Conservation (phyloP, 2,329 filamentous ascomycete species). For the Niveomyces coronatus region DNA sequence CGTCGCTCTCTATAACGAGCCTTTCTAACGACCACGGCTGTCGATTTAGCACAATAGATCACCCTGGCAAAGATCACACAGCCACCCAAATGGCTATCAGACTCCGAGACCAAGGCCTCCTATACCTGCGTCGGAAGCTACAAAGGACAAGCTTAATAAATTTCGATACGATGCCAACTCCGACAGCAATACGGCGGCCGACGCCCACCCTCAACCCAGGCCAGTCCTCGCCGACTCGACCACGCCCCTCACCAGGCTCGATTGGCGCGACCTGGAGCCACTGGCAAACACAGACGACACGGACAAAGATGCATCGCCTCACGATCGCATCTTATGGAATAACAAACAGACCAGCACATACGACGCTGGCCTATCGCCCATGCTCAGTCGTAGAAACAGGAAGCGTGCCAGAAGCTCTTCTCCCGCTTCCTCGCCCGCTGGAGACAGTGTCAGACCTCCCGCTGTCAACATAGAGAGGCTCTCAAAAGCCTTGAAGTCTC, state of each 20-base stretch:
- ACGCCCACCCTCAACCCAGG: conserved; percentile 6
- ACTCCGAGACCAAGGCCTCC: conserved; percentile 27
- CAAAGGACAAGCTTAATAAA: conserved; percentile 51
- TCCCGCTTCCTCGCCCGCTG: conserved; percentile 55
- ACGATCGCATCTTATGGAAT: conserved; percentile 53
- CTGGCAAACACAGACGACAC: conserved; percentile 29
- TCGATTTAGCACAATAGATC: conserved; percentile 24
- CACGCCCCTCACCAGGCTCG: conserved; percentile 43
- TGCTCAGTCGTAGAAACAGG: conserved; percentile 39
- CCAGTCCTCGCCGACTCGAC: conserved; percentile 4
- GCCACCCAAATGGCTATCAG: conserved; percentile 32
- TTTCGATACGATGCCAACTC: conserved; percentile 32
- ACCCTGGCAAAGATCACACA: conserved; percentile 45
- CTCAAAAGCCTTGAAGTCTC: conserved; percentile 50
- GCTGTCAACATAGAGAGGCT: conserved; percentile 49
- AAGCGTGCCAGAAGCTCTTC: conserved; percentile 70
- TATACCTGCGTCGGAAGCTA: conserved; percentile 44
- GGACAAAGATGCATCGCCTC: conserved; percentile 42
- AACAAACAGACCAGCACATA: conserved; percentile 34
- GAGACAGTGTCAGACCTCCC: conserved; percentile 32
- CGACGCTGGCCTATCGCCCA: conserved; percentile 34
- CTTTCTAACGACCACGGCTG: too few relatives aligned
- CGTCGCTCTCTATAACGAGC: too few relatives aligned
- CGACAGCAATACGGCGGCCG: conserved; percentile 9
- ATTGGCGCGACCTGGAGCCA: conserved; percentile 47